A percentile compares a stretch with the other conserved stretches of the same genome.
These are phyloP conservation scores for Gracilariopsis chorda DNA, from an alignment of 23 red algal species.

Conservation along the genomic window DNA sequence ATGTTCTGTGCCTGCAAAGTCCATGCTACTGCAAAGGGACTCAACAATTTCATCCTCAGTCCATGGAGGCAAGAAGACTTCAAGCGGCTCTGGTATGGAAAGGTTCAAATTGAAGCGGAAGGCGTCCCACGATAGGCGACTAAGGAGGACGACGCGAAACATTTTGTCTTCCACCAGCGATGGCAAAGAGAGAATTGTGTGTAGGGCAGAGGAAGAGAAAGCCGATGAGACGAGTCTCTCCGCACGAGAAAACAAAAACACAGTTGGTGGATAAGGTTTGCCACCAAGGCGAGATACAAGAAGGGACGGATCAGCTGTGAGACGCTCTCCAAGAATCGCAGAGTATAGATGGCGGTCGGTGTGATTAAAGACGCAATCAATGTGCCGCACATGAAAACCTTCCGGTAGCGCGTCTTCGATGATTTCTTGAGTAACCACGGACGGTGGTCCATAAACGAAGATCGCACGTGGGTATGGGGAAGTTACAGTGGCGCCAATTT, in stretches of 20 bases:
- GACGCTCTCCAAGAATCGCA: neutral
- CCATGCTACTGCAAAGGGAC: neutral
- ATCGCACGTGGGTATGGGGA: neutral
- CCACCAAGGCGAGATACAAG: neutral
- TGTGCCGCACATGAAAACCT: neutral
- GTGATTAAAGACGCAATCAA: constrained; percentile 45
- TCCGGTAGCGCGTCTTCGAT: neutral
- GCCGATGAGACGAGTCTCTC: constrained; percentile 24
- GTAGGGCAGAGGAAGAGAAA: constrained; percentile 8
- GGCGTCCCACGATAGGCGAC: constrained; percentile 1
- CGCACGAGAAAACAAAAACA: constrained; percentile 26
- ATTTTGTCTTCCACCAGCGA: neutral
- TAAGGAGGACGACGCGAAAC: constrained; percentile 12
- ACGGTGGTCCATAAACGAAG: neutral
- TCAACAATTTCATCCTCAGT: constrained; percentile 18
- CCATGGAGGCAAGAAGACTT: neutral
- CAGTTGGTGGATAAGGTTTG: neutral
- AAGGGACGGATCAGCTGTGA: constrained; percentile 14
- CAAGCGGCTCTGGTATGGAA: neutral
- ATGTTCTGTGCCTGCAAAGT: neutral
- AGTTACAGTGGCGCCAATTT: no score
- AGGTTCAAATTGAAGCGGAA: constrained; percentile 14
- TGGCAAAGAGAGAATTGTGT: constrained; percentile 18
- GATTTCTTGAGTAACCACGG: neutral
- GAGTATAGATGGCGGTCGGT: constrained; percentile 35